Conservation (phyloP, 208 protist species). For the Leishmania arabica region DNA sequence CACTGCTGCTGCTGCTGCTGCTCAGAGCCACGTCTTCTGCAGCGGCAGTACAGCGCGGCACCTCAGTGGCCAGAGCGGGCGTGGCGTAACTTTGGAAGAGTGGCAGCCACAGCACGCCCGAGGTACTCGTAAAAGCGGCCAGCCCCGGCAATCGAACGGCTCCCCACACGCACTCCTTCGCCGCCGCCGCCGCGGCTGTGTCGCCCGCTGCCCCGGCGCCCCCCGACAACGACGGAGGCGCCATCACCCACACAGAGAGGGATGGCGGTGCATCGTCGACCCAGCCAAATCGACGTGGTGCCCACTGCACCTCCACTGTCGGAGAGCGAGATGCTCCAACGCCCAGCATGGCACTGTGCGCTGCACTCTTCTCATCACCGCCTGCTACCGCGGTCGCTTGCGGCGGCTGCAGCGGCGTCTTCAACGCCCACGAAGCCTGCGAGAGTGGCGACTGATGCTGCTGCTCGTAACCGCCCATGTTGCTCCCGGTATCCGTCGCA, state of each 20-base stretch:
- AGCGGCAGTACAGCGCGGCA: not conserved
- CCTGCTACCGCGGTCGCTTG: not conserved
- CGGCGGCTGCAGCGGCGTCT: not conserved
- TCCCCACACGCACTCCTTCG: constrained; percentile 16
- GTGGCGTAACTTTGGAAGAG: constrained; percentile 14
- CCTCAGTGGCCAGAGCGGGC: constrained; percentile 1
- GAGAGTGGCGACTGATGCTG: not conserved
- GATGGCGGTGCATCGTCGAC: constrained; percentile 11
- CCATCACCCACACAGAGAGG: constrained; percentile 20
- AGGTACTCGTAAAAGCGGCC: constrained; percentile 11
- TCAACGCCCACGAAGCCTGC: not conserved
- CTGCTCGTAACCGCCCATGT: not conserved
- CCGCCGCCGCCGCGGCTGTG: not conserved
- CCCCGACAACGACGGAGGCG: not conserved
- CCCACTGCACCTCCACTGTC: constrained; percentile 23
- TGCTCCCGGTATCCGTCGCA: not conserved
- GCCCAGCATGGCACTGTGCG: not conserved
- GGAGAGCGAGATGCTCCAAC: not conserved
- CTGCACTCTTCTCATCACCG: not conserved
- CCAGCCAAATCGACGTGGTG: constrained; percentile 26
- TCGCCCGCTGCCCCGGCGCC: not conserved
- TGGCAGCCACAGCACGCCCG: constrained; percentile 35
- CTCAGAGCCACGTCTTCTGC: not conserved
- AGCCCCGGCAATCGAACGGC: constrained; percentile 19
- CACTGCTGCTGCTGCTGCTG: not conserved